Base-by-base conservation (phyloP, 78 protist species). In the Monosiga brevicollis region DNA sequence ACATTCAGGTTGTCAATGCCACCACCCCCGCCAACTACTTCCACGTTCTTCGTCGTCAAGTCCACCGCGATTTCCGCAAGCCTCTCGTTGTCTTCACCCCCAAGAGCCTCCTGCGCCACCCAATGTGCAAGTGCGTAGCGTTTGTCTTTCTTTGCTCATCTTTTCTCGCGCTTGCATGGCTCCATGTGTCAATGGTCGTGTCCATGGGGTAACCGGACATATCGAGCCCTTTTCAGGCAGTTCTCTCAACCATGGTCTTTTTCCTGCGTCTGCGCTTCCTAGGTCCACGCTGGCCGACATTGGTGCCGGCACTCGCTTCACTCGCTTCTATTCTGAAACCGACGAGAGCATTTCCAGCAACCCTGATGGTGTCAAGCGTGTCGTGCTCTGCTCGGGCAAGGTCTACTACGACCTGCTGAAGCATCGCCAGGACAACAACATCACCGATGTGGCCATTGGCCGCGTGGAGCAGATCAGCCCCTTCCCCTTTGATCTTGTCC, bases 1-100 rank as follows among this genome's bases (percentile, higher is more conserved):
- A 88, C 88, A 74, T 91, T 26, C 83, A 71, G 35, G 91, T 92
- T n/a, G n/a, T 84, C 83, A 87, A 93, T 78, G 86, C 90, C 76
- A 84, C 97, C 23, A 96, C 99, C 1, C 99, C 99, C 15, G 98
- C 98, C 73, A 91, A 96, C 83, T 93, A 90, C 93, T 96, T 95
- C 93, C 99, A 95, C 82, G 91, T 90, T 24, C 87, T 96, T 29
- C 90, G 99, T 32, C 74, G 97, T 23, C 98, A 96, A 91, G 40
- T 42, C 80, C 15, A 49, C 62, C 62, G 62, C 62, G 95, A 95
- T 39, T 97, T 94, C 91, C 90, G 98, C 42, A 96, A 96, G 86
- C 99, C 99, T 72, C 87, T 95, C 43, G 77, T 97, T 40, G 84
- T 93, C 80, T 78, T 94, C 82, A 76, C 95, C 10, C 96, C 97